Evolutionary conservation across 2,329 filamentous ascomycete species (phyloP).

Genomic region (Fusarium dimerum): DNA sequence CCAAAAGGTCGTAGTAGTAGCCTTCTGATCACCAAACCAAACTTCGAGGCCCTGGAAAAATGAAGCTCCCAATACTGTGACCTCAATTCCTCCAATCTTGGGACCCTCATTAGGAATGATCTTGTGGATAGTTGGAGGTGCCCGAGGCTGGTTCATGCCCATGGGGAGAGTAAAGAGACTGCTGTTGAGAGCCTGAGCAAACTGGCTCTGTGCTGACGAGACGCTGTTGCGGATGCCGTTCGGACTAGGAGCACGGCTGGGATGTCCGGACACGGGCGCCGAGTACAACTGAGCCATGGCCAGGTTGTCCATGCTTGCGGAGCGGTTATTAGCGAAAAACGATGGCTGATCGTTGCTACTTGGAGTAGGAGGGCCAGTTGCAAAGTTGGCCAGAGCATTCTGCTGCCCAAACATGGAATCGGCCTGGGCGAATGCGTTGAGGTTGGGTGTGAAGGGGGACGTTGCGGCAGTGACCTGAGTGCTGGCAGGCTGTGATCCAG

Average conservation of each 20-base stretch:
- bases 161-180: slow-evolving; percentile 54
- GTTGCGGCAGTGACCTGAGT: slow-evolving; percentile 43
- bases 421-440: slow-evolving; percentile 44
- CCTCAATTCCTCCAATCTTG: slow-evolving; percentile 80
- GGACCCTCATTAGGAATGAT: slow-evolving; percentile 83
- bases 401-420: slow-evolving; percentile 49
- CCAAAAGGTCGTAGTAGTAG: slow-evolving; percentile 77
- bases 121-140: slow-evolving; percentile 69
- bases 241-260: slow-evolving; percentile 78
- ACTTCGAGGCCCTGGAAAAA: slow-evolving; percentile 79
- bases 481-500: slow-evolving; percentile 37
- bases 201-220: slow-evolving; percentile 44
- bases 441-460: slow-evolving; percentile 56
- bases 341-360: slow-evolving; percentile 62
- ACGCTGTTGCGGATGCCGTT: slow-evolving; percentile 51
- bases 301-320: slow-evolving; percentile 66
- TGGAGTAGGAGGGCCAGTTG: slow-evolving; percentile 65
- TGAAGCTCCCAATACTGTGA: slow-evolving; percentile 78
- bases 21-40: slow-evolving; percentile 71
- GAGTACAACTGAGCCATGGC: slow-evolving; percentile 68
- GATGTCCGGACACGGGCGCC: slow-evolving; percentile 69
- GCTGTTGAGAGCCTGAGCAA: slow-evolving; percentile 49
- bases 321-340: slow-evolving; percentile 58
- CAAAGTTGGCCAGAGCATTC: slow-evolving; percentile 44
- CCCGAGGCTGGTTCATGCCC: slow-evolving; percentile 48